A percentile compares a stretch with the other conserved stretches of the same genome.
These are phyloP conservation scores for Stromatinia cepivora DNA, from an alignment of 2,329 filamentous ascomycete species.

Conservation along the genomic window DNA sequence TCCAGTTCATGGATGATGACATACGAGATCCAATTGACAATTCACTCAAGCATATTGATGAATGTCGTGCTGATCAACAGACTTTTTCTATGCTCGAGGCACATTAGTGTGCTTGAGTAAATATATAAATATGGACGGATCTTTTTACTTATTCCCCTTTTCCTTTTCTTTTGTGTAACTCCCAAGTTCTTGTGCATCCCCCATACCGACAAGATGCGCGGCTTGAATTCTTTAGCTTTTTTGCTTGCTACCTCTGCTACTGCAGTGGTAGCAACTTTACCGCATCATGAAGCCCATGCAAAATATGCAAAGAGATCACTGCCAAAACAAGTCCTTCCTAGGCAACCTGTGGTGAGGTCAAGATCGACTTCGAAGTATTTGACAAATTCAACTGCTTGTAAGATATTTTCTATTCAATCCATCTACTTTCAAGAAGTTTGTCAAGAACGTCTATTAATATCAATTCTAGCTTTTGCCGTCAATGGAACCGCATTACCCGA, in stretches of 20 bases:
- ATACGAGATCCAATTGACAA: not conserved
- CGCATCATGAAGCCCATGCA: slow-evolving; percentile 13
- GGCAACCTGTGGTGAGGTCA: slow-evolving; percentile 22
- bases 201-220: slow-evolving; percentile 7
- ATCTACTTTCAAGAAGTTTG: not conserved
- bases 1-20: not conserved
- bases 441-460: not conserved
- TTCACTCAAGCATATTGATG: no score
- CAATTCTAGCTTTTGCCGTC: slow-evolving; percentile 35
- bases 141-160: not conserved
- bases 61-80: not conserved
- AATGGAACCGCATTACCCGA: slow-evolving; percentile 38
- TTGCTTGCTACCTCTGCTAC: slow-evolving; percentile 15
- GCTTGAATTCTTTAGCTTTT: slow-evolving; percentile 13
- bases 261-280: not conserved
- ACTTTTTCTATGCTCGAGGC: not conserved
- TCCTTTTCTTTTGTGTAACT: not conserved
- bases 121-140: not conserved
- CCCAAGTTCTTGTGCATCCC: not conserved
- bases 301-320: slow-evolving; percentile 20
- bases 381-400: slow-evolving; percentile 30
- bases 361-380: slow-evolving; percentile 29
- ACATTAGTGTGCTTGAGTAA: not conserved
- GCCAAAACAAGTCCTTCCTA: slow-evolving; percentile 23
- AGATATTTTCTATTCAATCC: not conserved